A percentile compares a stretch with the other conserved stretches of the same genome.
phyloP scores from a whole-genome alignment of 352 stramenopile genomes.

The Phytopythium montanum region DNA sequence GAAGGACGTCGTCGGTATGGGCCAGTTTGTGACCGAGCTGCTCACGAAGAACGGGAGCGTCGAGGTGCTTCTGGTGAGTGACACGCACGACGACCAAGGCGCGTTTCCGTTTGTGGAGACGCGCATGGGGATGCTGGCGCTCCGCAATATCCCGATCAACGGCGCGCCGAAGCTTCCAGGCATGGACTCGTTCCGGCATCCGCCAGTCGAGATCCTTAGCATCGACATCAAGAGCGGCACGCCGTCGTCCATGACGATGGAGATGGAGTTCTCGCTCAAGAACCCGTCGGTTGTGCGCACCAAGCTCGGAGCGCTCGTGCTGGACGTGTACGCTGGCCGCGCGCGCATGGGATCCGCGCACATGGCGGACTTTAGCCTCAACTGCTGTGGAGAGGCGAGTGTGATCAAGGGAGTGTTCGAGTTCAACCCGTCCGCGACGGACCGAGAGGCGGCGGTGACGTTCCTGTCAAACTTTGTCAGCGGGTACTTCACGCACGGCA shows the following conservation, averaged over 20 bases:
- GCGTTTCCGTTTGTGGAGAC: conserved; percentile 70
- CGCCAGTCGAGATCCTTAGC: conserved; percentile 52
- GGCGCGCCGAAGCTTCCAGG: conserved; percentile 46
- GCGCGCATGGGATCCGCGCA: conserved; percentile 51
- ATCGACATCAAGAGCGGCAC: conserved; percentile 65
- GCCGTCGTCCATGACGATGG: conserved; percentile 42
- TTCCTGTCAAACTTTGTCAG: conserved; percentile 87
- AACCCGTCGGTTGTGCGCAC: conserved; percentile 74
- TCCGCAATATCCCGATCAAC: conserved; percentile 57
- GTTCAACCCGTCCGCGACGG: conserved; percentile 36
- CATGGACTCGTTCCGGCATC: conserved; percentile 69
- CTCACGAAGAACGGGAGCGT: conserved; percentile 57
- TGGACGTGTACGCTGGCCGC: conserved; percentile 48
- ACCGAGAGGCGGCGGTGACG: conserved; percentile 27
- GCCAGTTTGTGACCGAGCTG: conserved; percentile 48
- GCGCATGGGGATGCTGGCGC: conserved; percentile 65
- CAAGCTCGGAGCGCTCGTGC: conserved; percentile 42
- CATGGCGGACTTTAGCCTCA: conserved; percentile 60
- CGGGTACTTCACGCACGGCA: conserved; percentile 71
- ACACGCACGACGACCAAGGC: conserved; percentile 29
- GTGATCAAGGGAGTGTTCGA: conserved; percentile 54
- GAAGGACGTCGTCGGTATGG: conserved; percentile 42
- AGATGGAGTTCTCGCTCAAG: conserved; percentile 62
- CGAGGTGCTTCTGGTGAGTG: conserved; percentile 50
- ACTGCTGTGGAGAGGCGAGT: conserved; percentile 56